Evolutionary conservation across 73 alveolate species (phyloP).

Genomic region (Paramecium octaurelia): DNA sequence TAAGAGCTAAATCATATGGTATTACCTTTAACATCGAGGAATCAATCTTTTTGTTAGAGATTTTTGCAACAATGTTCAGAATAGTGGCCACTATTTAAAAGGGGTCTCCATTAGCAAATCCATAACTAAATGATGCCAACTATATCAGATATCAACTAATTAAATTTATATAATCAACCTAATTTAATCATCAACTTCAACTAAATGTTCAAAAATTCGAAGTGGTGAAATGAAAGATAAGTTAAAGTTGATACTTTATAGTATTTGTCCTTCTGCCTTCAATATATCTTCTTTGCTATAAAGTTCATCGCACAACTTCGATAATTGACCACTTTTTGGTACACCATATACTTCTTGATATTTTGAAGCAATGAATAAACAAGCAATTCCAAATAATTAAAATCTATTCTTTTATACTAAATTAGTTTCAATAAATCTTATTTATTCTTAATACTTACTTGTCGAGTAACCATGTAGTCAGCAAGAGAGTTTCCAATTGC

Average conservation of each 20-base stretch:
- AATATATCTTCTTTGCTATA: conserved; percentile 82
- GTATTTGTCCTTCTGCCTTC: conserved; percentile 81
- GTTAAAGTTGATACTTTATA: conserved; percentile 67
- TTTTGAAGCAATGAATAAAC: conserved; percentile 84
- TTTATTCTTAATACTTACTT: conserved; percentile 59
- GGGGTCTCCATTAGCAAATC: conserved; percentile 45
- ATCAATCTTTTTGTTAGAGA: neutral
- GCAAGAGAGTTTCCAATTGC: conserved; percentile 89
- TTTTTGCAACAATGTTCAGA: neutral
- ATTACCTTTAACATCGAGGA: neutral
- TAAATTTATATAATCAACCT: neutral
- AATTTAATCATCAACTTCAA: neutral
- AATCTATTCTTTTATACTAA: conserved; percentile 54
- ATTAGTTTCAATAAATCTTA: conserved; percentile 71
- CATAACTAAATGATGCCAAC: neutral
- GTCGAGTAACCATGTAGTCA: conserved; percentile 84
- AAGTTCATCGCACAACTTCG: conserved; percentile 70
- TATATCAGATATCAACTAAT: conserved; percentile 41
- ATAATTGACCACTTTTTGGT: conserved; percentile 57
- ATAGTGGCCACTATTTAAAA: neutral
- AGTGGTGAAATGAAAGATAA: neutral
- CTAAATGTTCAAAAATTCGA: neutral
- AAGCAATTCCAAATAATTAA: conserved; percentile 79
- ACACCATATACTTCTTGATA: conserved; percentile 79
- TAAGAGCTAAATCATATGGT: neutral